These are phyloP conservation scores for Aspergillus fructus DNA, from an alignment of 2,329 filamentous ascomycete genomes.

Conservation along the genomic window DNA sequence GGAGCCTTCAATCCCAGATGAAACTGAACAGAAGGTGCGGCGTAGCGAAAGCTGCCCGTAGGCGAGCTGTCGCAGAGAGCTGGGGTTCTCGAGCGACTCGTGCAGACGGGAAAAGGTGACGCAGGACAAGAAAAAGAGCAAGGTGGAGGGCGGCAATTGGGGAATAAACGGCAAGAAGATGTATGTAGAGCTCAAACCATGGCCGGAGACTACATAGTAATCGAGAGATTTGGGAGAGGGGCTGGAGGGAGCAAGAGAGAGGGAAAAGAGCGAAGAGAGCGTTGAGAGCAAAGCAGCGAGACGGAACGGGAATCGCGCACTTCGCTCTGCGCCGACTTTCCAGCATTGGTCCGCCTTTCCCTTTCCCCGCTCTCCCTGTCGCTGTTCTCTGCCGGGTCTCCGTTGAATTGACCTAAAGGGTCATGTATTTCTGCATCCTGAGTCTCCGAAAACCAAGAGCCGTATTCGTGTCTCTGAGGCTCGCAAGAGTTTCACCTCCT, in stretches of 20 bases:
- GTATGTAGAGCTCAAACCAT: constrained; percentile 30
- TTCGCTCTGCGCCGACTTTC: neutral
- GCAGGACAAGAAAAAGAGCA: constrained; percentile 12
- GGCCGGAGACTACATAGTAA: constrained; percentile 44
- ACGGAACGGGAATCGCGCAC: constrained; percentile 17
- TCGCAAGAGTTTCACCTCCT: neutral
- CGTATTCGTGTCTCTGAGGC: neutral
- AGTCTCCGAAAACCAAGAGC: neutral
- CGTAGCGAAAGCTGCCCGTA: constrained; percentile 18
- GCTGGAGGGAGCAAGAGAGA: constrained; percentile 31
- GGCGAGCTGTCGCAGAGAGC: constrained; percentile 26
- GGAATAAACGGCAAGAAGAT: constrained; percentile 16
- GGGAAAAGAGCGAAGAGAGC: constrained; percentile 30
- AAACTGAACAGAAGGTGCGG: constrained; percentile 2
- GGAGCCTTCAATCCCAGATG: constrained; percentile 7
- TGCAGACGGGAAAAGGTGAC: constrained; percentile 18
- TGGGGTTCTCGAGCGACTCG: constrained; percentile 18
- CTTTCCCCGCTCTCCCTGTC: constrained; percentile 11
- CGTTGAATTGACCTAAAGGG: neutral
- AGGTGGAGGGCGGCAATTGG: constrained; percentile 26
- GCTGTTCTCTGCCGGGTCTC: neutral
- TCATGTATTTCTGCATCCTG: neutral
- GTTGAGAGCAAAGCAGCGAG: constrained; percentile 27
- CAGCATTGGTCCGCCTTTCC: constrained; percentile 8
- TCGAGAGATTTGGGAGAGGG: constrained; percentile 34